These are phyloP conservation scores for Boletales sp. DNA, from an alignment of 768 basidiomycete genomes.

Conservation along the genomic window DNA sequence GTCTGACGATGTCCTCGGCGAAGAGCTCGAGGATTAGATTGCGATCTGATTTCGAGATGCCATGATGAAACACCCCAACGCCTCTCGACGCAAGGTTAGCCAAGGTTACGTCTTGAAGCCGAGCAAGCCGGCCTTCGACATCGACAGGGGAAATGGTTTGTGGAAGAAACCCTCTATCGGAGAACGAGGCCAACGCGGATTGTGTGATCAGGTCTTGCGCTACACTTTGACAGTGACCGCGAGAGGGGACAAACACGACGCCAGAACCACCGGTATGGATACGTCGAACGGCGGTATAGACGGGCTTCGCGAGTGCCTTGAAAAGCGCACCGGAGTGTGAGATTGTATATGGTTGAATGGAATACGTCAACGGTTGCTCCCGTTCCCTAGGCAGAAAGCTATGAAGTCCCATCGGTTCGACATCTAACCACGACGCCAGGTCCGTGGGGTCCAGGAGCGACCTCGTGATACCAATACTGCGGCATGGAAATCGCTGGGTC, in stretches of 20 bases:
- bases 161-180: slow-evolving; percentile 65
- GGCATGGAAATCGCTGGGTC: slow-evolving; percentile 56
- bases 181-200: slow-evolving; percentile 71
- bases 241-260: slow-evolving; percentile 88
- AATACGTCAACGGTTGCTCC: slow-evolving; percentile 69
- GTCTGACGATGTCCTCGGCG: slow-evolving; percentile 71
- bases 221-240: slow-evolving; percentile 65
- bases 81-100: slow-evolving; percentile 78
- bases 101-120: slow-evolving; percentile 60
- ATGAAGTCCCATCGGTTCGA: slow-evolving; percentile 58
- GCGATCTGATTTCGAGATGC: slow-evolving; percentile 63
- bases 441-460: slow-evolving; percentile 81
- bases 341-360: slow-evolving; percentile 77
- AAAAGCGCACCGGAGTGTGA: slow-evolving; percentile 83
- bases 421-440: slow-evolving; percentile 80
- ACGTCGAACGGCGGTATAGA: slow-evolving; percentile 67
- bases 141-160: slow-evolving; percentile 44
- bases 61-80: slow-evolving; percentile 83
- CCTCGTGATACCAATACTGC: slow-evolving; percentile 73
- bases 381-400: slow-evolving; percentile 82
- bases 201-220: slow-evolving; percentile 87
- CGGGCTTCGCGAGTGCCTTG: slow-evolving; percentile 90
- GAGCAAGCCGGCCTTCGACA: slow-evolving; percentile 55
- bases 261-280: slow-evolving; percentile 45
- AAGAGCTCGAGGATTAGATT: slow-evolving; percentile 77